Percentiles rank a stretch among this genome's conserved stretches.
phyloP scores from a whole-genome alignment of 306 rosid species.

The Dryas drummondii region DNA sequence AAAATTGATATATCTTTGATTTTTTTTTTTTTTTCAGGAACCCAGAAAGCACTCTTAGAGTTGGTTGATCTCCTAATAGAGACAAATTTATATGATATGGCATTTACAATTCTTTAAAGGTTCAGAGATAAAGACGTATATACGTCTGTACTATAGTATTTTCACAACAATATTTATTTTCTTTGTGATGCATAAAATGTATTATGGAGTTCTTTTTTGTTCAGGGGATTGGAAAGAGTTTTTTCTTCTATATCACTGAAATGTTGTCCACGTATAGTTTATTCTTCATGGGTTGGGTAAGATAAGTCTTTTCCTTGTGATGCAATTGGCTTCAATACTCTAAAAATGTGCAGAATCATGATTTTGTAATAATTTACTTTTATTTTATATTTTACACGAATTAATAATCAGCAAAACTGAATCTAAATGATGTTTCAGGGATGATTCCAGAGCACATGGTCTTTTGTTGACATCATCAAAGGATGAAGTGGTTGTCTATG shows the following conservation, averaged over 20 bases:
- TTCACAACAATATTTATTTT: background rate
- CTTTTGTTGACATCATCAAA: constrained; percentile 62
- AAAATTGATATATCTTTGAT: constrained; percentile 1
- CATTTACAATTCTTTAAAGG: constrained; percentile 75
- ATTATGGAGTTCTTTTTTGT: constrained; percentile 24
- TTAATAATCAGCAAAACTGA: constrained; percentile 15
- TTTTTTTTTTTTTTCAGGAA: constrained; percentile 56
- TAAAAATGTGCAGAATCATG: constrained; percentile 9
- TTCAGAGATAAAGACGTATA: constrained; percentile 74
- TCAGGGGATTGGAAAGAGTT: constrained; percentile 82
- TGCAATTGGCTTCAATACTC: constrained; percentile 19
- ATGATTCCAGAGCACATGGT: constrained; percentile 52
- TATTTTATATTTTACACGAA: background rate
- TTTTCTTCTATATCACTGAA: constrained; percentile 65
- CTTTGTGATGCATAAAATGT: constrained; percentile 23
- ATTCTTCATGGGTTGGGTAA: constrained; percentile 61
- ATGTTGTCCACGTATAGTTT: constrained; percentile 70
- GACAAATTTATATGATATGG: constrained; percentile 67
- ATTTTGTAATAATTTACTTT: constrained; percentile 15
- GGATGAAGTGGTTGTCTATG: constrained; percentile 55
- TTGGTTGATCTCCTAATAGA: constrained; percentile 78
- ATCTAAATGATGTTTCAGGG: constrained; percentile 31
- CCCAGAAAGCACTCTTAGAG: constrained; percentile 55
- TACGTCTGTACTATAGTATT: constrained; percentile 5
- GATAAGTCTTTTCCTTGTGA: constrained; percentile 28